phyloP scores from a whole-genome alignment of 2,329 filamentous ascomycete genomes.

The Ophiostoma populinum region DNA sequence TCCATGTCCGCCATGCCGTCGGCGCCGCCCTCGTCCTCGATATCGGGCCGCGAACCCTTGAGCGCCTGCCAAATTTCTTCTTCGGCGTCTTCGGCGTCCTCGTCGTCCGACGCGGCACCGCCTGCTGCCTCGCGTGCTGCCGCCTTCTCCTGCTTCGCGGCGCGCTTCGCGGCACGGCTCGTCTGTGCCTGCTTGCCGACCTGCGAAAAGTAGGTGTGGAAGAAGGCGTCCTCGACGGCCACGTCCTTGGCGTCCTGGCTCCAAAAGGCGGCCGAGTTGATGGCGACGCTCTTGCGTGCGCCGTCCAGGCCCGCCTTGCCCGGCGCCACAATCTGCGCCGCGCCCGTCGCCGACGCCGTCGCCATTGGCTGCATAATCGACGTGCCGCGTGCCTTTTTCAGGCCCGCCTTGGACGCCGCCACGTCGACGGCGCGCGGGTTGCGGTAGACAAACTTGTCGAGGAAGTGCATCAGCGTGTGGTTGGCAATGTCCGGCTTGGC shows the following conservation, averaged over 20 bases:
- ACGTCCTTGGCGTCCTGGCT: constrained; percentile 77
- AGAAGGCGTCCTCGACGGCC: constrained; percentile 86
- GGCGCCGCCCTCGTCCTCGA: constrained; percentile 30
- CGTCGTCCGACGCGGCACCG: constrained; percentile 33
- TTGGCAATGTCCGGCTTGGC: constrained; percentile 81
- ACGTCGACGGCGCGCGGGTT: constrained; percentile 56
- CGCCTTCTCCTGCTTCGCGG: constrained; percentile 30
- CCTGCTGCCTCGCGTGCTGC: constrained; percentile 56
- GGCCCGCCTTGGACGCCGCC: constrained; percentile 4
- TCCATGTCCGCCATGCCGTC: constrained; percentile 16
- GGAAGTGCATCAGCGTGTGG: constrained; percentile 84
- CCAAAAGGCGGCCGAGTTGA: constrained; percentile 88
- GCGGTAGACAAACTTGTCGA: constrained; percentile 97
- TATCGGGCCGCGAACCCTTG: constrained; percentile 18
- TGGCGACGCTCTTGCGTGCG: constrained; percentile 20
- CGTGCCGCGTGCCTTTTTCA: constrained; percentile 43
- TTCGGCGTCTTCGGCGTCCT: constrained; percentile 28
- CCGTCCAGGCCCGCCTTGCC: constrained; percentile 28
- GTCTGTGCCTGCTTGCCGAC: constrained; percentile 44
- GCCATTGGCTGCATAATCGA: constrained; percentile 93
- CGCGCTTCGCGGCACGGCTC: constrained; percentile 31
- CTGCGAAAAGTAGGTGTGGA: constrained; percentile 88
- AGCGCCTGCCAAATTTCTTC: constrained; percentile 21
- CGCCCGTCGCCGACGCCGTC: constrained; percentile 20
- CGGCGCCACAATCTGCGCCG: constrained; percentile 36